A percentile compares a stretch with the other conserved stretches of the same genome.
phyloP scores from a whole-genome alignment of 495 filamentous ascomycete species.

The Geopyxis carbonaria region DNA sequence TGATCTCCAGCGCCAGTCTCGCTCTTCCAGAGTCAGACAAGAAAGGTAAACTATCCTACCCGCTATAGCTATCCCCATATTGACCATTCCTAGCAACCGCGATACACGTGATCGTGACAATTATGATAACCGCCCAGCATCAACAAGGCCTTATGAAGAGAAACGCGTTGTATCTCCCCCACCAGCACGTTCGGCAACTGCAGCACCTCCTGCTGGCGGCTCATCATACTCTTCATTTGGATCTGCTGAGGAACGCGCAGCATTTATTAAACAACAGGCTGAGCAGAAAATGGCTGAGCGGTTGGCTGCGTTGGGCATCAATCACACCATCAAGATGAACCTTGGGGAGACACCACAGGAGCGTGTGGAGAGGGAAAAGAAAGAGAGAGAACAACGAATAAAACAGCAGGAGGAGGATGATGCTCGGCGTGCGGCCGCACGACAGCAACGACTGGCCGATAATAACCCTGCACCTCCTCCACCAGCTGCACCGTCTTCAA shows the following conservation, averaged over 20 bases:
- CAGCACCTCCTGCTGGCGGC: slow-evolving; percentile 26
- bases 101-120: slow-evolving; percentile 27
- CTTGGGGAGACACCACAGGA: slow-evolving; percentile 62
- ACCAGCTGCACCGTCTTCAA: slow-evolving; percentile 31
- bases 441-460: slow-evolving; percentile 71
- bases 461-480: slow-evolving; percentile 42
- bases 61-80: slow-evolving; percentile 4
- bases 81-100: too few species aligned
- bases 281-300: slow-evolving; percentile 97
- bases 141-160: slow-evolving; percentile 23
- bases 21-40: slow-evolving; percentile 52
- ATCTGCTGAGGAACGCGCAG: slow-evolving; percentile 81
- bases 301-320: slow-evolving; percentile 81
- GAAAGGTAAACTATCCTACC: slow-evolving; percentile 49
- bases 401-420: slow-evolving; percentile 90
- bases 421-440: slow-evolving; percentile 68
- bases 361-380: slow-evolving; percentile 71
- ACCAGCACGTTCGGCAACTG: slow-evolving; percentile 30
- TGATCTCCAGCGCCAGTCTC: slow-evolving; percentile 71
- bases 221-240: slow-evolving; percentile 62
- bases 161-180: slow-evolving; percentile 30
- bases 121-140: slow-evolving; percentile 9
- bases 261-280: slow-evolving; percentile 91
- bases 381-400: slow-evolving; percentile 69
- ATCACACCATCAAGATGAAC: slow-evolving; percentile 48